Base-by-base conservation (phyloP, 2,329 filamentous ascomycete species). In the Penicillium sp. region DNA sequence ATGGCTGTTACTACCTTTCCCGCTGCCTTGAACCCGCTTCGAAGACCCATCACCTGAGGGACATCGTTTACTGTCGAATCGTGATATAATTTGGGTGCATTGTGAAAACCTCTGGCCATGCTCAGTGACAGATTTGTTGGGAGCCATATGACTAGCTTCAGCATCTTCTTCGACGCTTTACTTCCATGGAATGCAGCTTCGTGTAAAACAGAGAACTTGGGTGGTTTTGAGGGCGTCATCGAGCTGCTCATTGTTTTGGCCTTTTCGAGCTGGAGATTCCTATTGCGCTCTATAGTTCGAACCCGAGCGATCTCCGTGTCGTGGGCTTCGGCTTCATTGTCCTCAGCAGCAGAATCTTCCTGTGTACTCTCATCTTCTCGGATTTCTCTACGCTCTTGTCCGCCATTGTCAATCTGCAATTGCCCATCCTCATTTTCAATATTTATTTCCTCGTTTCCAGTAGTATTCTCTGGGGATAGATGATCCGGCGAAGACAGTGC, bases 51-150 rank as follows among this genome's bases (percentile, higher is more conserved):
- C 4, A 96, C 89, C 63, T 90, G 90, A 55, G 91, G 88, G 1
- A 83, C 78, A n/a, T 88, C 87, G 8, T 90, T 82, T 1, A 96
- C 86, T 1, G 87, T 92, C 1, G 90, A 85, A 65, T 96, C 92
- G 41, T 92, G 89, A 68, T 96, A 96, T 1, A 96, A 77, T 62
- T 85, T 87, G 0, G 92, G 92, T 6, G 89, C 88, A 65, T 96
- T 96, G 68, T 93, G 88, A 69, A 96, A 95, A 0, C 92, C 92
- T 71, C 89, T 89, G 0, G 92, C 89, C 35, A 96, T 75, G 1
- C 89, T 89, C 41, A 96, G 75, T 40, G 89, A 90, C 60, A 96
- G 88, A 69, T 96, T 90, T 81, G 94, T 88, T 0, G 92, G 92
- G 1, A 88, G 87, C 64, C 33, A 35, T 44, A 56, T 33, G 27